phyloP scores from a whole-genome alignment of 805 yeast species.

The Candida cerambycidarum region DNA sequence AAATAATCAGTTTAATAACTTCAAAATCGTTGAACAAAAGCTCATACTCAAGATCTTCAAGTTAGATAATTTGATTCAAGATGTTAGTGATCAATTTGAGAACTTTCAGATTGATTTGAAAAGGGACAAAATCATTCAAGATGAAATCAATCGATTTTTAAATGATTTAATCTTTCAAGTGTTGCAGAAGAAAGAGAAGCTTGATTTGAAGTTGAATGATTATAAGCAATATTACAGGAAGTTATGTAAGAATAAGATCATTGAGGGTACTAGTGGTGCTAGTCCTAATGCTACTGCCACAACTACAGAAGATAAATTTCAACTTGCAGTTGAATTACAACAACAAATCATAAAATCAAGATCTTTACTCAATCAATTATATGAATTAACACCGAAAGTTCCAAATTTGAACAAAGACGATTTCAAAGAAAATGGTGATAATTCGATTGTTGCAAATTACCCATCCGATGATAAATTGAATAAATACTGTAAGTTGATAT shows the following conservation, averaged over 20 bases:
- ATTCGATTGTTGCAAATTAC: constrained; percentile 23
- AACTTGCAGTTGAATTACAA: constrained; percentile 27
- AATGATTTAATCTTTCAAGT: constrained; percentile 40
- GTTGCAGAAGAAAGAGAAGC: constrained; percentile 31
- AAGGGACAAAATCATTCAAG: constrained; percentile 38
- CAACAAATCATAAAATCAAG: constrained; percentile 21
- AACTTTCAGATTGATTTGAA: constrained; percentile 22
- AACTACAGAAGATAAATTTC: constrained; percentile 17
- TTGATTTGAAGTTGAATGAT: constrained; percentile 16
- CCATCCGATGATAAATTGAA: constrained; percentile 33
- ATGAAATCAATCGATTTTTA: constrained; percentile 38
- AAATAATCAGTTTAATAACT: constrained; percentile 17
- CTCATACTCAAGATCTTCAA: constrained; percentile 28
- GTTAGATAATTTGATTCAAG: constrained; percentile 33
- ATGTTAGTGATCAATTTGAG: constrained; percentile 18
- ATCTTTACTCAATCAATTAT: constrained; percentile 5
- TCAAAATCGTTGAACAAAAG: constrained; percentile 30
- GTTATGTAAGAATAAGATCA: neutral
- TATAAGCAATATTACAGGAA: constrained; percentile 11
- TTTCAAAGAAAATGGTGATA: constrained; percentile 13
- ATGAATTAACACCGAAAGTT: constrained; percentile 11
- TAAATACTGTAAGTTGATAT: constrained; percentile 41
- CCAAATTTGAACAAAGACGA: constrained; percentile 15
- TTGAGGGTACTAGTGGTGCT: neutral
- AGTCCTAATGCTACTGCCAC: neutral